Conservation (phyloP, 2,329 filamentous ascomycete species). For the Cephalotrichum gorgonifer region DNA sequence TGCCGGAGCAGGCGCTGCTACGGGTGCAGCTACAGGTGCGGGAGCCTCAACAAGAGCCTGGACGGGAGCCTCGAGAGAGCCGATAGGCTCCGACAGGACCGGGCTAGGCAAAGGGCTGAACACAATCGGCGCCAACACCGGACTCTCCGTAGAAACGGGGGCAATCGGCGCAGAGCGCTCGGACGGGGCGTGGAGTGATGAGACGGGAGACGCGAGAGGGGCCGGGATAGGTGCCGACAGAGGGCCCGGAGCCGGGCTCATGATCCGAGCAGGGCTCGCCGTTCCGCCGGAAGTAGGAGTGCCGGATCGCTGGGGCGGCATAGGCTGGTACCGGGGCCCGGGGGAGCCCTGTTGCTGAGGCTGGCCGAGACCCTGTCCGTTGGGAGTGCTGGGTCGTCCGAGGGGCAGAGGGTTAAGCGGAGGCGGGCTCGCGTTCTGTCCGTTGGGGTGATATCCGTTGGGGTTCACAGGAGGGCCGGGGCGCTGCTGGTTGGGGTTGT, state of each 20-base stretch:
- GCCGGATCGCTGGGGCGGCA: conserved; percentile 18
- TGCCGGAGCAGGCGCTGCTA: background rate
- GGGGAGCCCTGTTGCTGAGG: conserved; percentile 34
- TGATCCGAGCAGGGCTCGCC: conserved; percentile 32
- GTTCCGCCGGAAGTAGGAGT: conserved; percentile 19
- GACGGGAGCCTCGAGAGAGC: background rate
- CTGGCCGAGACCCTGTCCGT: conserved; percentile 21
- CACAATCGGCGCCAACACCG: background rate
- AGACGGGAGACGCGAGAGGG: background rate
- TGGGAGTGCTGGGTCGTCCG: conserved; percentile 9
- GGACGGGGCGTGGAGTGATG: background rate
- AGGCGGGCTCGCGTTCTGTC: conserved; percentile 10
- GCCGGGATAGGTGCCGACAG: conserved; percentile 13
- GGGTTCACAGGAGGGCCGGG: conserved; percentile 43
- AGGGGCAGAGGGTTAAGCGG: conserved; percentile 1
- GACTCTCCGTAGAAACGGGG: background rate
- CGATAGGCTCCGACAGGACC: background rate
- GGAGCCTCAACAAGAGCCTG: background rate
- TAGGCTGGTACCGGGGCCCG: conserved; percentile 22
- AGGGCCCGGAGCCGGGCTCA: conserved; percentile 27
- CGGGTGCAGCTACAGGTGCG: background rate
- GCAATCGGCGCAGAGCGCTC: background rate
- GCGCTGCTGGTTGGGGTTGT: conserved; percentile 30
- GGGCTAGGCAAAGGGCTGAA: background rate
- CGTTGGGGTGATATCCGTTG: conserved; percentile 27